A percentile compares a stretch with the other conserved stretches of the same genome.
phyloP scores from a whole-genome alignment of 1,284 basidiomycete species.

The Taiwanofungus camphoratus region DNA sequence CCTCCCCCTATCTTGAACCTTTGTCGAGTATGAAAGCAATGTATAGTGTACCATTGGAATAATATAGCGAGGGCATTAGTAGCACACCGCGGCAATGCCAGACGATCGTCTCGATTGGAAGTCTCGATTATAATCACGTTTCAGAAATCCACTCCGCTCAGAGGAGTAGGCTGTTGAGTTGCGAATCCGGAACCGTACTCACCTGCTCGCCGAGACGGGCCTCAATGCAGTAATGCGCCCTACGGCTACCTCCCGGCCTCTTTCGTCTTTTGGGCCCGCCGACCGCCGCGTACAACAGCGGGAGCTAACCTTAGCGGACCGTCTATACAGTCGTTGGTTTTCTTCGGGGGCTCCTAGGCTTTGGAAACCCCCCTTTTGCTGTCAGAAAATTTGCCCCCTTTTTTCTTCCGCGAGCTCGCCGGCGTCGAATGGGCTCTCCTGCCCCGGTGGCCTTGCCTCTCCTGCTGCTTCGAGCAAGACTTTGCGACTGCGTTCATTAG shows the following conservation, averaged over 20 bases:
- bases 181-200: slow-evolving; percentile 3
- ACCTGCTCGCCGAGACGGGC: slow-evolving; percentile 12
- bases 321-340: slow-evolving; percentile 22
- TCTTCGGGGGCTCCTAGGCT: slow-evolving; percentile 18
- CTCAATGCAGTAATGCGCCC: slow-evolving; percentile 16
- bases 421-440: slow-evolving; percentile 27
- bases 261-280: slow-evolving; percentile 18
- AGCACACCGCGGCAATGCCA: not conserved
- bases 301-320: slow-evolving; percentile 32
- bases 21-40: too few relatives aligned
- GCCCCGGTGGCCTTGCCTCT: slow-evolving; percentile 17
- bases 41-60: too few relatives aligned
- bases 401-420: slow-evolving; percentile 18
- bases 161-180: too few relatives aligned
- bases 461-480: slow-evolving; percentile 16
- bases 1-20: not conserved
- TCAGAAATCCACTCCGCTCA: slow-evolving; percentile 1
- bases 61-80: not conserved
- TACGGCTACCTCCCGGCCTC: slow-evolving; percentile 11
- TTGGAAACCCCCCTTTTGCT: slow-evolving; percentile 19
- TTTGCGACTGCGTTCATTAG: slow-evolving; percentile 14
- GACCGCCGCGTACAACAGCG: slow-evolving; percentile 22
- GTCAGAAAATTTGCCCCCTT: slow-evolving; percentile 17
- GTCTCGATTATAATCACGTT: slow-evolving; percentile 5
- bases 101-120: not conserved